These are phyloP conservation scores for Platanus orientalis DNA, from an alignment of 164 flowering plant genomes.

Conservation along the genomic window DNA sequence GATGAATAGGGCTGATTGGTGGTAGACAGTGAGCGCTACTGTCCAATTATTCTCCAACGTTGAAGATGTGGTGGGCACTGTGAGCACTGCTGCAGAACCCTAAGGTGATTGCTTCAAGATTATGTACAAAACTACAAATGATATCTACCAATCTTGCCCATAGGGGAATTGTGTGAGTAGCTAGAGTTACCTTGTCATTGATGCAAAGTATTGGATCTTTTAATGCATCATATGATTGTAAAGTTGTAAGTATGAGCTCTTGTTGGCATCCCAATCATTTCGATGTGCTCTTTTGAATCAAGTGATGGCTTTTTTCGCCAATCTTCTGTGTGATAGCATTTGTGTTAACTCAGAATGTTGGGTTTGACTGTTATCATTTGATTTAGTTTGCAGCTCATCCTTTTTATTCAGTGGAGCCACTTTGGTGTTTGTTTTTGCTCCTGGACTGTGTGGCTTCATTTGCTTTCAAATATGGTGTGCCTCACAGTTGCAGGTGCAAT, in stretches of 20 bases:
- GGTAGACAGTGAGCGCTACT: conserved; percentile 6
- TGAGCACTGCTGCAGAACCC: background rate
- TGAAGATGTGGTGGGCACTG: conserved; percentile 2
- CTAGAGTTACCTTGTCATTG: background rate
- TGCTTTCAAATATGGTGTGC: conserved; percentile 4
- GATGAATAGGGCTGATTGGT: conserved; percentile 3
- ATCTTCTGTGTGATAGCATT: conserved; percentile 10
- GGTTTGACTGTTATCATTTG: conserved; percentile 12
- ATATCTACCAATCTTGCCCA: background rate
- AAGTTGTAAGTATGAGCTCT: conserved; percentile 5
- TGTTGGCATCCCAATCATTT: background rate
- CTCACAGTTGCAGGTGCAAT: conserved; percentile 1
- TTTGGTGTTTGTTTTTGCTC: conserved; percentile 3
- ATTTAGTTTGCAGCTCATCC: conserved; percentile 3
- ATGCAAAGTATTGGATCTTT: background rate
- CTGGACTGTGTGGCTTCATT: conserved; percentile 6
- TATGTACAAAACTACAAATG: background rate
- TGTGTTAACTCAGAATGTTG: conserved; percentile 8
- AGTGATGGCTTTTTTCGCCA: conserved; percentile 6
- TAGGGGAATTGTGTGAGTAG: background rate
- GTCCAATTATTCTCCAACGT: conserved; percentile 2
- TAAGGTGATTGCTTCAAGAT: background rate
- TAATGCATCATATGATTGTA: background rate
- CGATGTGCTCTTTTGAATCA: conserved; percentile 7
- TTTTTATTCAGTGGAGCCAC: background rate